Conservation (phyloP, 108 stramenopile genomes). For the Skeletonema grethae region DNA sequence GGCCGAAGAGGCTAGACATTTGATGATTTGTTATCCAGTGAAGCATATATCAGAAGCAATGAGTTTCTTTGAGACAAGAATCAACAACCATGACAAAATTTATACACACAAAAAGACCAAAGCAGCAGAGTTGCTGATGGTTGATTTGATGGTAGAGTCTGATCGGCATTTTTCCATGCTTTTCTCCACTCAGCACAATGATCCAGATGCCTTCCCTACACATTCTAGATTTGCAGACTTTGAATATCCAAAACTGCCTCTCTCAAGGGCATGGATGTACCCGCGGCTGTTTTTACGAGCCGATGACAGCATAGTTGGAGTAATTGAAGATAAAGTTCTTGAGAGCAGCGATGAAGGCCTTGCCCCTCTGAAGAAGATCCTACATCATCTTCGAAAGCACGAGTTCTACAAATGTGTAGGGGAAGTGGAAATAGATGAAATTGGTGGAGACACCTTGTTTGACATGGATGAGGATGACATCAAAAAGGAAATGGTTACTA, state of each 20-base stretch:
- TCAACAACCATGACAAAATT: constrained; percentile 73
- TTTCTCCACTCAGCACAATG: constrained; percentile 26
- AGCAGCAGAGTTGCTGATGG: constrained; percentile 70
- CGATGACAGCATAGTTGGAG: constrained; percentile 60
- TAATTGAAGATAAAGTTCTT: constrained; percentile 45
- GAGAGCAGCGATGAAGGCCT: constrained; percentile 27
- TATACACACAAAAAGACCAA: constrained; percentile 89
- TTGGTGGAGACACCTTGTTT: constrained; percentile 28
- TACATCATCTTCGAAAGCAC: constrained; percentile 42
- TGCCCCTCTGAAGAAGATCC: constrained; percentile 48
- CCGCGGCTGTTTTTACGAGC: constrained; percentile 53
- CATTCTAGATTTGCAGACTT: constrained; percentile 17
- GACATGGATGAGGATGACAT: constrained; percentile 45
- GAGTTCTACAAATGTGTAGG: constrained; percentile 69
- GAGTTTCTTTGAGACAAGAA: constrained; percentile 76
- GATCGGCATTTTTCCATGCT: constrained; percentile 65
- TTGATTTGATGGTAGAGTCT: constrained; percentile 69
- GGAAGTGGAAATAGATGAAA: constrained; percentile 21
- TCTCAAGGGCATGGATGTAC: constrained; percentile 64
- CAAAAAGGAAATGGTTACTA: constrained; percentile 34
- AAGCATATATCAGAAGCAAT: constrained; percentile 70
- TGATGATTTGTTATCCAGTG: constrained; percentile 89
- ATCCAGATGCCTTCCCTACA: constrained; percentile 17
- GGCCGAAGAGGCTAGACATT: constrained; percentile 36
- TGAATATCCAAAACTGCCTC: constrained; percentile 44